phyloP scores from a whole-genome alignment of 192 early-diverging fungal species.

The Umbelopsis ramanniana region DNA sequence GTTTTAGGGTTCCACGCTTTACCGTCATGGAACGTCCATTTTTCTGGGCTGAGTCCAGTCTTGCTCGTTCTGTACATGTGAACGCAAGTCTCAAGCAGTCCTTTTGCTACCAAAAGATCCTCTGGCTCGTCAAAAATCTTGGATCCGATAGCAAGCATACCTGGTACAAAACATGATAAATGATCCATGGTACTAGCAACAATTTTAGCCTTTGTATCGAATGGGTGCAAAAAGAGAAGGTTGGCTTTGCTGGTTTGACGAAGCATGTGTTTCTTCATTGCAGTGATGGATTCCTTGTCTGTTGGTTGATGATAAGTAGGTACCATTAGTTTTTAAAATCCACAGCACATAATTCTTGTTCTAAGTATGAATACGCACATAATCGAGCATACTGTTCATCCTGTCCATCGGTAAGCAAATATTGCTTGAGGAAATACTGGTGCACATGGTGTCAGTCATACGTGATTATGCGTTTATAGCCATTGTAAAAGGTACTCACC shows the following conservation, averaged over 20 bases:
- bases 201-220: slow-evolving; percentile 8
- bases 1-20: slow-evolving; percentile 6
- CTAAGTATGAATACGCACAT: background rate
- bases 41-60: slow-evolving; percentile 56
- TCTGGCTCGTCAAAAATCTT: slow-evolving; percentile 49
- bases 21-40: slow-evolving; percentile 29
- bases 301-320: background rate
- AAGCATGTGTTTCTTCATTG: slow-evolving; percentile 29
- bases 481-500: slow-evolving; percentile 29
- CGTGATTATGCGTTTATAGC: background rate
- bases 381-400: slow-evolving; percentile 10
- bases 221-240: background rate
- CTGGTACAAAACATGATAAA: slow-evolving; percentile 59
- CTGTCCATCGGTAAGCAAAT: slow-evolving; percentile 39
- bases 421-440: slow-evolving; percentile 58
- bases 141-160: slow-evolving; percentile 58
- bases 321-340: background rate
- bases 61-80: slow-evolving; percentile 45
- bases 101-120: slow-evolving; percentile 51
- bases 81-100: slow-evolving; percentile 50
- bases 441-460: too few relatives aligned
- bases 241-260: background rate
- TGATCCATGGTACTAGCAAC: slow-evolving; percentile 25
- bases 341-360: background rate
- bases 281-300: slow-evolving; percentile 25